Percentiles rank a stretch among this genome's conserved stretches.
These are phyloP conservation scores for Eucalyptus pumila DNA, from an alignment of 345 rosid species.

Conservation along the genomic window DNA sequence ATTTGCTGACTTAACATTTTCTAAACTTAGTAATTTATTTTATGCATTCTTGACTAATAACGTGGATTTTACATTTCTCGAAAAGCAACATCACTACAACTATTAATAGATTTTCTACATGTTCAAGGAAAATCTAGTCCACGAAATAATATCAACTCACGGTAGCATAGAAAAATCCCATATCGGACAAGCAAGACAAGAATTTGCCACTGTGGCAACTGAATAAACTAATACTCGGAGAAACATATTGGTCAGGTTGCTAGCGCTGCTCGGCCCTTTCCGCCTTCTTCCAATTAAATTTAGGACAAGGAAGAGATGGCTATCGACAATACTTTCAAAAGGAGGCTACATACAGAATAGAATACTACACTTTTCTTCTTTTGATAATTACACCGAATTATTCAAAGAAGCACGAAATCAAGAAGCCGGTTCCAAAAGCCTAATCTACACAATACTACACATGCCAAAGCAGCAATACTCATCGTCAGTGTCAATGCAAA, in stretches of 20 bases:
- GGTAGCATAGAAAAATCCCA: background rate
- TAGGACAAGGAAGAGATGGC: background rate
- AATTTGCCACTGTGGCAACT: background rate
- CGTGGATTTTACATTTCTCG: background rate
- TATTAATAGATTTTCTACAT: background rate
- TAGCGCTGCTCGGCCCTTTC: background rate
- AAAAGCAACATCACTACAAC: background rate
- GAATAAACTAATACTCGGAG: background rate
- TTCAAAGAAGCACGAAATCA: background rate
- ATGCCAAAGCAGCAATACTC: background rate
- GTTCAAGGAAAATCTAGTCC: background rate
- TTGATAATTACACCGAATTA: background rate
- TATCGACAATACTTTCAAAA: background rate
- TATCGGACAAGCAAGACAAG: background rate
- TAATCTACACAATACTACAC: background rate
- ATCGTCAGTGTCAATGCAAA: background rate
- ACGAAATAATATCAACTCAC: background rate
- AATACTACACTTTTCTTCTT: background rate
- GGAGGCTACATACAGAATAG: background rate
- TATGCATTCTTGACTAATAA: background rate
- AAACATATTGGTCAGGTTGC: background rate
- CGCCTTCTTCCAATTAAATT: background rate
- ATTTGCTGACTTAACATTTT: background rate
- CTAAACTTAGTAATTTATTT: background rate
- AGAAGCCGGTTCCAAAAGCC: background rate